Evolutionary conservation across 306 rosid genomes (phyloP).

Genomic region (Neltuma alba): DNA sequence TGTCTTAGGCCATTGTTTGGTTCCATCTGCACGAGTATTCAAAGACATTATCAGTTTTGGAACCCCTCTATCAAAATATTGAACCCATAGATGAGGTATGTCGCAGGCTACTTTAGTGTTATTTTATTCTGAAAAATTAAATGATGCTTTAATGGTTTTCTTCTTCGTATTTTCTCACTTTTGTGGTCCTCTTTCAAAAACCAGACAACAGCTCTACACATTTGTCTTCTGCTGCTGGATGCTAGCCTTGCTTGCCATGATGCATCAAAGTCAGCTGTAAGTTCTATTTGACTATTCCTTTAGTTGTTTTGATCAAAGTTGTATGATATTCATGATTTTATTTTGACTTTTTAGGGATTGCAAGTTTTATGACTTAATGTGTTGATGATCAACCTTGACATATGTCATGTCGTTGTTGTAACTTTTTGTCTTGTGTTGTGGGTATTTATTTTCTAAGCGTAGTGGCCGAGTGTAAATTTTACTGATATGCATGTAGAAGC

Average conservation of each 20-base stretch:
- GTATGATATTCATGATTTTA: not conserved
- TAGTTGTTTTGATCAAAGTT: constrained; percentile 21
- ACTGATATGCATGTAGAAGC: not conserved
- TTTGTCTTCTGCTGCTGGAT: constrained; percentile 94
- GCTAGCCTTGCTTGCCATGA: constrained; percentile 89
- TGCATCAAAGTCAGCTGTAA: constrained; percentile 95
- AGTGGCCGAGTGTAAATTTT: not conserved
- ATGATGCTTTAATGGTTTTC: constrained; percentile 36
- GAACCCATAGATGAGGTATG: constrained; percentile 92
- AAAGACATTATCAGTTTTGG: constrained; percentile 78
- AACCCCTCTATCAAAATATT: constrained; percentile 92
- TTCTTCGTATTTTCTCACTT: not conserved
- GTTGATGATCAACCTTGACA: constrained; percentile 20
- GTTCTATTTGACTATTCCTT: constrained; percentile 46
- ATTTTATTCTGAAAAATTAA: constrained; percentile 25
- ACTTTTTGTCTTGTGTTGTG: not conserved
- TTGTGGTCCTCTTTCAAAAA: constrained; percentile 32
- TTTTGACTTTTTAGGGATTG: not conserved
- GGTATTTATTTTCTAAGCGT: not conserved
- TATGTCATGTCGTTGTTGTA: constrained; percentile 10
- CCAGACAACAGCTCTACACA: constrained; percentile 91
- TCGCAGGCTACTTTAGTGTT: constrained; percentile 25
- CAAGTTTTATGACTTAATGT: constrained; percentile 32
- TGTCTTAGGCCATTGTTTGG: constrained; percentile 84
- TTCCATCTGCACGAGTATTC: constrained; percentile 87